Percentiles rank a stretch among this genome's conserved stretches.
These are phyloP conservation scores for Emergomyces pasteurianus DNA, from an alignment of 2,329 filamentous ascomycete genomes.

Conservation along the genomic window DNA sequence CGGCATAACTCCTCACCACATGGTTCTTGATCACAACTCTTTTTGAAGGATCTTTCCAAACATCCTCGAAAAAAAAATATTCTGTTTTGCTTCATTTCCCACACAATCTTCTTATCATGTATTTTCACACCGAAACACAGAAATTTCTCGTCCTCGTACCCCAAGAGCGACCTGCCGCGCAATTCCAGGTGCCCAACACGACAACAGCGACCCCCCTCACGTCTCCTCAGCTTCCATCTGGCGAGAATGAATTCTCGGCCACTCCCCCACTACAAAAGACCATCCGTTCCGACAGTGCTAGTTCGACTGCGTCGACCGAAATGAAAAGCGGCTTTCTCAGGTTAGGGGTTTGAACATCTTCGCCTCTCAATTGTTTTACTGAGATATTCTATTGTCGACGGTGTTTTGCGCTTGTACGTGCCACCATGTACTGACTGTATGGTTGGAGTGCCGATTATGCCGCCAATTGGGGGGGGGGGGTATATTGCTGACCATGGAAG, in stretches of 20 bases:
- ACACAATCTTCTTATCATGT: slow-evolving; percentile 7
- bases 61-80: not conserved
- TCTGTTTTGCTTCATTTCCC: not conserved
- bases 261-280: not conserved
- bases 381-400: not conserved
- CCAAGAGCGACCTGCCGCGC: slow-evolving; percentile 5
- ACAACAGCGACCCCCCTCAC: not conserved
- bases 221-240: not conserved
- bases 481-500: not conserved
- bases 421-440: not conserved
- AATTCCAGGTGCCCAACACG: not conserved
- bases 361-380: not conserved
- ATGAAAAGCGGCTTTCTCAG: slow-evolving; percentile 9
- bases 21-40: not conserved
- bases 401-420: not conserved
- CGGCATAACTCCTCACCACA: not conserved
- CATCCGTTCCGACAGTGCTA: slow-evolving; percentile 8
- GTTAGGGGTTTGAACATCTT: slow-evolving; percentile 8
- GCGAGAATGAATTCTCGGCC: not conserved
- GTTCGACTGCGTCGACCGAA: slow-evolving; percentile 4
- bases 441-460: not conserved
- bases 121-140: slow-evolving; percentile 10
- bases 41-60: not conserved
- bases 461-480: not conserved
- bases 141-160: slow-evolving; percentile 13